phyloP scores from a whole-genome alignment of 2,329 filamentous ascomycete genomes.

The Trichoderma endophyticum region DNA sequence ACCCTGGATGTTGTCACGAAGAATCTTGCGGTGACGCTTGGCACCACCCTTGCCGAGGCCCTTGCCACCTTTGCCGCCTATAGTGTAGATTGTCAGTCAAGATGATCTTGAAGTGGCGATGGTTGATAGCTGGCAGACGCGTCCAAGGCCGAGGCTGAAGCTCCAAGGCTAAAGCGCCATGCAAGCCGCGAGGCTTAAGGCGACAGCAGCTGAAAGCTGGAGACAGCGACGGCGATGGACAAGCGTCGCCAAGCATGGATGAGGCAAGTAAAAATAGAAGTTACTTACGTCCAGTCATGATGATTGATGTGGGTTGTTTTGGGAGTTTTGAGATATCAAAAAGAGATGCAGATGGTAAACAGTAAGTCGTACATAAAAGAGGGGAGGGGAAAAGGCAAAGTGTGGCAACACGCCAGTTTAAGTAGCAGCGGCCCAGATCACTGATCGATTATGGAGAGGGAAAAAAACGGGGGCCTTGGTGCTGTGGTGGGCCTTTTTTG shows the following conservation, averaged over 20 bases:
- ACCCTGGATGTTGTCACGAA: conserved; percentile 99
- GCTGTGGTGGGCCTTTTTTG: background rate
- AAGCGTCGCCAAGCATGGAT: background rate
- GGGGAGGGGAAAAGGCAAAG: conserved; percentile 16
- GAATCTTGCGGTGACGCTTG: conserved; percentile 99
- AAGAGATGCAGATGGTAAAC: conserved; percentile 1
- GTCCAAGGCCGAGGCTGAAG: conserved; percentile 3
- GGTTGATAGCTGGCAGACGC: background rate
- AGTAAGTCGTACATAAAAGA: conserved; percentile 19
- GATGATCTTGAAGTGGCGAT: background rate
- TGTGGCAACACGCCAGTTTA: conserved; percentile 35
- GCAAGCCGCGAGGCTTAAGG: background rate
- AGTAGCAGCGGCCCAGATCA: conserved; percentile 38
- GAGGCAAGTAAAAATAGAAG: background rate
- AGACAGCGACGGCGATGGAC: background rate
- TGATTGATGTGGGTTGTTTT: conserved; percentile 22
- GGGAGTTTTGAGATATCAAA: background rate
- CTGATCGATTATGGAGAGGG: conserved; percentile 30
- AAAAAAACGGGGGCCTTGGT: background rate
- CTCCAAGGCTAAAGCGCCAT: background rate
- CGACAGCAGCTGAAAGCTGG: background rate
- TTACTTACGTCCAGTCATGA: conserved; percentile 38
- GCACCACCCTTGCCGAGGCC: conserved; percentile 97
- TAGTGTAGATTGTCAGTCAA: conserved; percentile 42
- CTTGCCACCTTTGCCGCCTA: conserved; percentile 94